phyloP scores from a whole-genome alignment of 75 land plant genomes.

The Azolla pinnata region DNA sequence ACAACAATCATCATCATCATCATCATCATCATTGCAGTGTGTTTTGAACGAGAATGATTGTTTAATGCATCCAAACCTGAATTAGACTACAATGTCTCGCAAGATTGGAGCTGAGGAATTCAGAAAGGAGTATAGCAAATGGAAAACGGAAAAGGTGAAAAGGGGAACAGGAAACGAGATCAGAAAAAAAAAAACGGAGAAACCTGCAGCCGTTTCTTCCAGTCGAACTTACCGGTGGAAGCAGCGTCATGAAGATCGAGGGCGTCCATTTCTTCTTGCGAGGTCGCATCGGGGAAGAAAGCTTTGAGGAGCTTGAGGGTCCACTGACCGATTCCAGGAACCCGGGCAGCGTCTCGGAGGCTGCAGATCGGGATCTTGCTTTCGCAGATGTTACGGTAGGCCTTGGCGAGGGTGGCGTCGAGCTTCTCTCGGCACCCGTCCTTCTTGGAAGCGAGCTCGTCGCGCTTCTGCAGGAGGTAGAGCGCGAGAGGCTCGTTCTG shows the following conservation, averaged over 20 bases:
- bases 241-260: neutral
- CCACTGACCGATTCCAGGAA: slow-evolving; percentile 92
- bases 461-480: slow-evolving; percentile 39
- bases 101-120: too few relatives aligned
- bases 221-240: too few relatives aligned
- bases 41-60: too few relatives aligned
- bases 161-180: too few relatives aligned
- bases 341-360: slow-evolving; percentile 47
- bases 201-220: too few relatives aligned
- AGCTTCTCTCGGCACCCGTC: slow-evolving; percentile 41
- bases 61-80: too few relatives aligned
- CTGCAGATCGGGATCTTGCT: slow-evolving; percentile 37
- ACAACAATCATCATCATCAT: too few relatives aligned
- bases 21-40: too few relatives aligned
- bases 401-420: slow-evolving; percentile 46
- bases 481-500: slow-evolving; percentile 53
- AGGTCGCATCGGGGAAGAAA: slow-evolving; percentile 27
- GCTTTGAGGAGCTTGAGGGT: slow-evolving; percentile 47
- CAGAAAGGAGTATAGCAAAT: too few relatives aligned
- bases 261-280: neutral
- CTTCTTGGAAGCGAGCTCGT: slow-evolving; percentile 42
- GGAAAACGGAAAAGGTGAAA: too few relatives aligned
- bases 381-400: slow-evolving; percentile 49
- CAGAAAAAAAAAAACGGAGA: too few relatives aligned
- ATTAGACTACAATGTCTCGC: too few relatives aligned